These are phyloP conservation scores for Plasmodium gaboni DNA, from an alignment of 169 alveolate genomes.

Conservation along the genomic window DNA sequence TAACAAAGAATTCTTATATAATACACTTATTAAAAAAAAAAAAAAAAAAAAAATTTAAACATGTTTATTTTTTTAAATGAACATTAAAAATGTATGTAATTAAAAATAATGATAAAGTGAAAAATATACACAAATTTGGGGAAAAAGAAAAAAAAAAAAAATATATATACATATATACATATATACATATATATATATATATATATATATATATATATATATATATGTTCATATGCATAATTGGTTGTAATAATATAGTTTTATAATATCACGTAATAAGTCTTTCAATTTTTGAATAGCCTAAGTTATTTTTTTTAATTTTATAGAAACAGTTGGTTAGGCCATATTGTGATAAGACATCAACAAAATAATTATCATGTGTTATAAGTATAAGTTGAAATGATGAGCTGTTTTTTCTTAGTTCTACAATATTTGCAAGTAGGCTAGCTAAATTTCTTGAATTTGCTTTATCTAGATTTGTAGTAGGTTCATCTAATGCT, in stretches of 20 bases:
- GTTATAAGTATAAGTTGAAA: slow-evolving; percentile 97
- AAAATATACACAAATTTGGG: no score
- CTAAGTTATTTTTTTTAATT: slow-evolving; percentile 26
- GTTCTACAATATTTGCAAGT: slow-evolving; percentile 80
- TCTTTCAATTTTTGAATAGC: slow-evolving; percentile 36
- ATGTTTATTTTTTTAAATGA: no score
- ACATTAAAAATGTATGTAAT: no score
- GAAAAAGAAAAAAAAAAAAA: no score
- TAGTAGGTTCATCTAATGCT: slow-evolving; percentile 99
- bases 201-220: neutral
- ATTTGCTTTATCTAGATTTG: slow-evolving; percentile 97
- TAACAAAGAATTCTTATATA: no score
- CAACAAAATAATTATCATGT: slow-evolving; percentile 93
- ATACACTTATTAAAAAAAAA: no score
- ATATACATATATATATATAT: neutral
- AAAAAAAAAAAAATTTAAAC: no score
- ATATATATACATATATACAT: neutral
- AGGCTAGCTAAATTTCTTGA: slow-evolving; percentile 90
- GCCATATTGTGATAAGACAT: slow-evolving; percentile 61
- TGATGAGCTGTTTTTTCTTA: slow-evolving; percentile 77
- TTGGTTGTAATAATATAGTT: neutral
- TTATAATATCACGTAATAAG: neutral
- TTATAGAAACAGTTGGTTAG: slow-evolving; percentile 58
- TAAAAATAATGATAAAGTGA: no score
- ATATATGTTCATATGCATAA: neutral